These are phyloP conservation scores for Albifimbria verrucaria DNA, from an alignment of 2,329 filamentous ascomycete genomes.

Conservation along the genomic window DNA sequence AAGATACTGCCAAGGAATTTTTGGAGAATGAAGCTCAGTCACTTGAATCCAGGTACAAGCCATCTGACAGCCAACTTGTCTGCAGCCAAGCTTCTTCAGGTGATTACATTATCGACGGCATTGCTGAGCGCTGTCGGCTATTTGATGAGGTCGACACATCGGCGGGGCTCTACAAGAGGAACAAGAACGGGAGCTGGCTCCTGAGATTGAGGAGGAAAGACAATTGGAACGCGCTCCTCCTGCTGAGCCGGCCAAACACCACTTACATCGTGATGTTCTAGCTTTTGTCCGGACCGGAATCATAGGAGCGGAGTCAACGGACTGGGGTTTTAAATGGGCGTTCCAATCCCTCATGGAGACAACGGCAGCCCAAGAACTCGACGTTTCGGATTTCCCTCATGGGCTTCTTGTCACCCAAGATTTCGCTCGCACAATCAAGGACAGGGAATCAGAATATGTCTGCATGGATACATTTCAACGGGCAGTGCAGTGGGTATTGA, in stretches of 20 bases:
- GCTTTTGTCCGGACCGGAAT: constrained; percentile 2
- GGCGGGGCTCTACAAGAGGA: constrained; percentile 45
- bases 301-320: constrained; percentile 1
- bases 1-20: neutral
- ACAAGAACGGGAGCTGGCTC: constrained; percentile 65
- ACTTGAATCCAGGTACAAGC: neutral
- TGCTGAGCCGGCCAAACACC: constrained; percentile 33
- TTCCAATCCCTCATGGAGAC: constrained; percentile 13
- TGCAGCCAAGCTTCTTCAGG: no score
- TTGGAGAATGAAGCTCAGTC: constrained; percentile 1
- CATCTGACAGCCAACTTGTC: no score
- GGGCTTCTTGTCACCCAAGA: constrained; percentile 14
- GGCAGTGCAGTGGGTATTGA: constrained; percentile 19
- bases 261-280: constrained; percentile 38
- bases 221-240: constrained; percentile 46
- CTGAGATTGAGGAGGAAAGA: constrained; percentile 60
- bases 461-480: constrained; percentile 18
- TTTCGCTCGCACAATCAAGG: constrained; percentile 11
- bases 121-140: neutral
- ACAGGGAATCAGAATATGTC: neutral
- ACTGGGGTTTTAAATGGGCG: constrained; percentile 6
- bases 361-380: constrained; percentile 12
- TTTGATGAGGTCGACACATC: constrained; percentile 10
- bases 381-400: constrained; percentile 10
- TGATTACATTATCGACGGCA: no score